Evolutionary conservation across 371 early-diverging fungal species (phyloP), one percentile per base, ranked within the genome.

Genomic region (Mortierella sp.): DNA sequence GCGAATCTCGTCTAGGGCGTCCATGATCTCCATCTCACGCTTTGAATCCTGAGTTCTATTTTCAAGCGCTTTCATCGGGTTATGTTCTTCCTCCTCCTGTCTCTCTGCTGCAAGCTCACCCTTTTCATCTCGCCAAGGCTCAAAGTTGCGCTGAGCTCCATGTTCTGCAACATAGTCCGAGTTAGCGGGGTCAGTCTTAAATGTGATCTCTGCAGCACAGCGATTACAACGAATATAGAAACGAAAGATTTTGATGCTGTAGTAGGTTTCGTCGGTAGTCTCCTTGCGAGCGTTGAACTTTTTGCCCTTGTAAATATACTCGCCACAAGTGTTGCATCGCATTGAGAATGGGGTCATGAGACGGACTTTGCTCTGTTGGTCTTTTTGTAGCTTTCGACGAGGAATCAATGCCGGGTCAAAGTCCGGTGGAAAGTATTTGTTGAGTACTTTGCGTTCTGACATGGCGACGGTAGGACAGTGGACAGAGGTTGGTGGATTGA

Each of bases 201-300:
- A 98, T 0, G 99, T 97, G 55, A 99, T 95, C 83, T 96, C 97
- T 1, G 93, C 94, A 1, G 96, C 92, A 83, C 99, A 99, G 28
- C 90, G 85, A 26, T 97, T 96, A 74, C 99, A 99, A 66, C 96
- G 88, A 65, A 99, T 97, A 81, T 96, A 96, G 82, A 99, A 99
- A 19, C 99, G 92, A 80, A 91, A 97, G 69, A 98, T 93, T 81
- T 93, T 88, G 80, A 97, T 95, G 52, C 74, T 87, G 57, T 95
- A 87, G 81, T 98, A 99, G 28, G 83, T 86, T 80, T 97, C 97
- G 51, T 90, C 86, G 0, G 92, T 91, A 1, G 91, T 90, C 72
- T 98, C 98, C 81, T 98, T 98, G 53, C 93, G 85, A 26, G 98
- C 98, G 81, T 99, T 98, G 85, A 98, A 97, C 75, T 99, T 99